Percentiles rank a stretch among this genome's conserved stretches.
phyloP scores from a whole-genome alignment of 169 alveolate genomes.

The Plasmodium vivax region DNA sequence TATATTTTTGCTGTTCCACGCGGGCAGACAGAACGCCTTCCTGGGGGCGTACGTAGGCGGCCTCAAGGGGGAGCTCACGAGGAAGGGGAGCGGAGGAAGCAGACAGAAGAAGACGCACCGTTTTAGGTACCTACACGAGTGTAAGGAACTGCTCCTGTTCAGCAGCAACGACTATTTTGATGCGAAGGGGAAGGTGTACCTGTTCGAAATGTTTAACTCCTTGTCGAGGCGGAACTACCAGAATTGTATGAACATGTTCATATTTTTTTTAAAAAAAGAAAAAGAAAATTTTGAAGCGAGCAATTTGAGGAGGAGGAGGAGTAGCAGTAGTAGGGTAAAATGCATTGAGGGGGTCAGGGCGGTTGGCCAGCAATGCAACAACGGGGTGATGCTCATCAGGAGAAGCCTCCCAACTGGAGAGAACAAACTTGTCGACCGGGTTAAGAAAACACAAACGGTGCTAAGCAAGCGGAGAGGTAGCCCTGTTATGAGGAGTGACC shows the following conservation, averaged over 20 bases:
- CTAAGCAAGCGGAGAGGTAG: neutral
- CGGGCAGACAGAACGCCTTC: neutral
- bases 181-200: neutral
- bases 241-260: neutral
- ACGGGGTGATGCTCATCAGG: neutral
- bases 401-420: neutral
- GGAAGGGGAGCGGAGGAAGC: neutral
- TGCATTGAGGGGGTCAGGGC: neutral
- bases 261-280: neutral
- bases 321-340: too few species aligned
- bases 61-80: neutral
- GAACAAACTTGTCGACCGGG: neutral
- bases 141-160: neutral
- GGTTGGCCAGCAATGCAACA: neutral
- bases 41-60: neutral
- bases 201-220: neutral
- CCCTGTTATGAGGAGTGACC: neutral
- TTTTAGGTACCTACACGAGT: neutral
- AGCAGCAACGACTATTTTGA: conserved; percentile 1
- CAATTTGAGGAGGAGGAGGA: neutral
- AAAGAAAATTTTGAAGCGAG: neutral
- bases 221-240: neutral
- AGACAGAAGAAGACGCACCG: neutral
- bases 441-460: neutral
- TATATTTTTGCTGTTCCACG: neutral